These are phyloP conservation scores for Camellia sinensis DNA, from an alignment of 148 eudicot genomes.

Conservation along the genomic window DNA sequence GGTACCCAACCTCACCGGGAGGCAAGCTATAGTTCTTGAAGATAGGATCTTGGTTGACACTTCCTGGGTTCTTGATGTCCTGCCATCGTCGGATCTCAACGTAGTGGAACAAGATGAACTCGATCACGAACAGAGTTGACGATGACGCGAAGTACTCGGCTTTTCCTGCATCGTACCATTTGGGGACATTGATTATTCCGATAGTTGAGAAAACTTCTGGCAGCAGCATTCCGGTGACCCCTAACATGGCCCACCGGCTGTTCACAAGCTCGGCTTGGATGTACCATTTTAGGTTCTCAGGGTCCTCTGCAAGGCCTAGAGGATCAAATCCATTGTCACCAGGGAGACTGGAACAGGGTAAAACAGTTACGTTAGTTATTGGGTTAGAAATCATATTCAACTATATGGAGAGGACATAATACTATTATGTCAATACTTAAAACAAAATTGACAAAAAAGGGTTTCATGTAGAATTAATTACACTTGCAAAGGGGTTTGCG, in stretches of 20 bases:
- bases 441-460: too few relatives aligned
- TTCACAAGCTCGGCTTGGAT: slow-evolving; percentile 95
- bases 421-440: too few relatives aligned
- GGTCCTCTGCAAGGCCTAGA: slow-evolving; percentile 93
- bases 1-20: slow-evolving; percentile 83
- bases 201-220: slow-evolving; percentile 83
- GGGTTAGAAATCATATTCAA: neutral
- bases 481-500: too few relatives aligned
- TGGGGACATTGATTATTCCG: slow-evolving; percentile 74
- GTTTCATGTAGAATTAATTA: too few relatives aligned
- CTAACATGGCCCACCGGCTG: slow-evolving; percentile 96
- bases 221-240: slow-evolving; percentile 86
- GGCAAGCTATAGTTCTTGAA: slow-evolving; percentile 95
- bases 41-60: slow-evolving; percentile 97
- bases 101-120: slow-evolving; percentile 93
- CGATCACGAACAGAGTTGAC: slow-evolving; percentile 90
- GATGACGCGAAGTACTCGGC: slow-evolving; percentile 90
- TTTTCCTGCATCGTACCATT: slow-evolving; percentile 93
- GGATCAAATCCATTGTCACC: slow-evolving; percentile 99
- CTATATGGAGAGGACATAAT: too few relatives aligned
- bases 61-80: slow-evolving; percentile 97
- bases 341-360: slow-evolving; percentile 53
- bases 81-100: slow-evolving; percentile 99
- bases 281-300: slow-evolving; percentile 86
- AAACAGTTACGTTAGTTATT: too few relatives aligned